Evolutionary conservation across 495 filamentous ascomycete genomes (phyloP).

Genomic region (Xylaria longipes): DNA sequence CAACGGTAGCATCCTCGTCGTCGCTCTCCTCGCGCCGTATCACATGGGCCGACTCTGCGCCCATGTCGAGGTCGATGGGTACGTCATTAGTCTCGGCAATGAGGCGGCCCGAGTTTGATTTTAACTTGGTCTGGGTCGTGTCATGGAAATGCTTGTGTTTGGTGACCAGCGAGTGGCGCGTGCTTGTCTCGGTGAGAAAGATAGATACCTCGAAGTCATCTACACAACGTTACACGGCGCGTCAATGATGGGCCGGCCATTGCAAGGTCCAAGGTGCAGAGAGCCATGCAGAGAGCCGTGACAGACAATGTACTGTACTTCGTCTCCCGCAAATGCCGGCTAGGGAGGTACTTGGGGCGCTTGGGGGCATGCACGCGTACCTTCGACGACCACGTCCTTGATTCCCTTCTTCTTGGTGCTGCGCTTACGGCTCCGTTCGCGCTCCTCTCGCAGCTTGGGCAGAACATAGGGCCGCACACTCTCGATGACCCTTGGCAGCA

Average conservation of each 20-base stretch:
- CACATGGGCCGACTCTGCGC: conserved; percentile 29
- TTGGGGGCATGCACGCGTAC: conserved; percentile 52
- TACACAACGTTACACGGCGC: conserved; percentile 46
- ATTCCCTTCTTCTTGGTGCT: conserved; percentile 72
- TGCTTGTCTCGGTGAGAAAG: conserved; percentile 86
- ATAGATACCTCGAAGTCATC: conserved; percentile 96
- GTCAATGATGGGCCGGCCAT: conserved; percentile 22
- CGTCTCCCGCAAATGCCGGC: conserved; percentile 12
- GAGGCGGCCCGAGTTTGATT: conserved; percentile 64
- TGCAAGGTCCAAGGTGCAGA: conserved; percentile 18
- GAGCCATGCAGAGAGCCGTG: conserved; percentile 6
- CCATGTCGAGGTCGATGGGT: conserved; percentile 56
- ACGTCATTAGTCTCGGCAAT: conserved; percentile 60
- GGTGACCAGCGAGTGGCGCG: conserved; percentile 85
- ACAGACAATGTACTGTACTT: conserved; percentile 31
- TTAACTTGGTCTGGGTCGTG: conserved; percentile 57
- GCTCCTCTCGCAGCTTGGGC: conserved; percentile 90
- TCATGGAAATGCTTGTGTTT: conserved; percentile 77
- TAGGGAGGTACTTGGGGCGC: conserved; percentile 1
- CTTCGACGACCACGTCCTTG: conserved; percentile 86
- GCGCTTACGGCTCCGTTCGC: conserved; percentile 67
- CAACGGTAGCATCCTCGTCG: conserved; percentile 49
- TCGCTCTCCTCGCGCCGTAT: conserved; percentile 43
- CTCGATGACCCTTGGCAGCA: conserved; percentile 81
- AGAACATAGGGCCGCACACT: conserved; percentile 83